phyloP scores from a whole-genome alignment of 768 basidiomycete species.

The Boletus rubropictus region DNA sequence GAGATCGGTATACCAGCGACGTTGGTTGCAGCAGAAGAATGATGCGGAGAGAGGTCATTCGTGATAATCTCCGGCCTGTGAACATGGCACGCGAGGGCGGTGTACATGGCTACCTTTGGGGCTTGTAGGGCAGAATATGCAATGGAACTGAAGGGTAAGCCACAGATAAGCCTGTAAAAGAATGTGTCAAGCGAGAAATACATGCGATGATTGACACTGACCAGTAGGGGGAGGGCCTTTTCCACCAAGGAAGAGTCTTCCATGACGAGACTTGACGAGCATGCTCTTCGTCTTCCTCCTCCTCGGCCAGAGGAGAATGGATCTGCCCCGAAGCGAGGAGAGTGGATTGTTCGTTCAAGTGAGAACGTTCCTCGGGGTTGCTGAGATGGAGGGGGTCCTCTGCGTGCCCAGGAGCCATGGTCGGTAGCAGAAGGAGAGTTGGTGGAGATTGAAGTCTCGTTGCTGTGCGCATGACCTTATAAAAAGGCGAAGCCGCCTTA shows the following conservation, averaged over 20 bases:
- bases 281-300: conserved; percentile 27
- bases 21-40: background rate
- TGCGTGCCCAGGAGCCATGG: conserved; percentile 12
- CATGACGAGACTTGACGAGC: conserved; percentile 23
- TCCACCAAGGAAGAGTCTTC: conserved; percentile 62
- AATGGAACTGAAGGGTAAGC: conserved; percentile 50
- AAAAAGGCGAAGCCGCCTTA: background rate
- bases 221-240: conserved; percentile 69
- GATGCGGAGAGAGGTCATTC: background rate
- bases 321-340: conserved; percentile 19
- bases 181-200: background rate
- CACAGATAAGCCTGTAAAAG: conserved; percentile 43
- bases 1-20: background rate
- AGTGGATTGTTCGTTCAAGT: conserved; percentile 36
- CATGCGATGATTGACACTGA: conserved; percentile 30
- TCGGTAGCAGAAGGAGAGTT: background rate
- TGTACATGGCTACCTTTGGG: conserved; percentile 69
- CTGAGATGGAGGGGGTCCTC: conserved; percentile 38
- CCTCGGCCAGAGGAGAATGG: conserved; percentile 6
- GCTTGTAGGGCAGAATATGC: conserved; percentile 56
- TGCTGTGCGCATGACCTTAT: background rate
- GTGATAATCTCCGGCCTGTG: conserved; percentile 52
- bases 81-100: conserved; percentile 63
- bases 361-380: conserved; percentile 40
- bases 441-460: no score